These are phyloP conservation scores for Ambrosia artemisiifolia DNA, from an alignment of 129 eudicot genomes.

Conservation along the genomic window DNA sequence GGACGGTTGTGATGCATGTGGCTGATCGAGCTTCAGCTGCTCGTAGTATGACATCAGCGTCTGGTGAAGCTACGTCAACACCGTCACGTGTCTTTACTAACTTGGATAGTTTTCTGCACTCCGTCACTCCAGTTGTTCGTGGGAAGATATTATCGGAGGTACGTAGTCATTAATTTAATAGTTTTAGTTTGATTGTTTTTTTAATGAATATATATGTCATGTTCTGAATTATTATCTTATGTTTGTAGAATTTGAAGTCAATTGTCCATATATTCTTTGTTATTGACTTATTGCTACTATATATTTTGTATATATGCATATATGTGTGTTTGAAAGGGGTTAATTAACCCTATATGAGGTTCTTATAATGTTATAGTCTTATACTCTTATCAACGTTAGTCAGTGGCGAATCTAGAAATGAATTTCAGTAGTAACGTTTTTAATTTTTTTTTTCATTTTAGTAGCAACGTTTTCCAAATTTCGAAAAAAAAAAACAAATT, in stretches of 20 bases:
- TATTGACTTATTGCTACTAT: too few relatives aligned
- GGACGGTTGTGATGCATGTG: slow-evolving; percentile 16
- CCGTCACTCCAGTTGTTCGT: slow-evolving; percentile 49
- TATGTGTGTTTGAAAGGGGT: too few relatives aligned
- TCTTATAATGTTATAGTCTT: too few relatives aligned
- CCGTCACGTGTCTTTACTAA: slow-evolving; percentile 26
- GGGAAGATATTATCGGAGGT: slow-evolving; percentile 46
- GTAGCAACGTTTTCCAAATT: too few relatives aligned
- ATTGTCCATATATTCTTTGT: too few relatives aligned
- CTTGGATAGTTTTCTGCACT: slow-evolving; percentile 52
- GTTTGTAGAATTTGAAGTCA: slow-evolving; percentile 5
- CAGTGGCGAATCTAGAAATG: too few relatives aligned
- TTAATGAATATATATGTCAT: not conserved
- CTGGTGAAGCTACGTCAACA: slow-evolving; percentile 1
- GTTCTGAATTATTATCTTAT: not conserved
- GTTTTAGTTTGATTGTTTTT: not conserved
- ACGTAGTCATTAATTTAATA: not conserved
- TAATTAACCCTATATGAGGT: too few relatives aligned
- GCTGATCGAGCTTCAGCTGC: slow-evolving; percentile 29
- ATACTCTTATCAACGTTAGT: too few relatives aligned
- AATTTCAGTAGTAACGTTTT: too few relatives aligned
- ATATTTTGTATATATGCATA: too few relatives aligned
- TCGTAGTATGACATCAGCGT: slow-evolving; percentile 11
- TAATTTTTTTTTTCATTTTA: too few relatives aligned
- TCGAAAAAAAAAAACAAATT: too few relatives aligned